Evolutionary conservation across 306 rosid species (phyloP).

Genomic region (Vigna reflexopilosa): DNA sequence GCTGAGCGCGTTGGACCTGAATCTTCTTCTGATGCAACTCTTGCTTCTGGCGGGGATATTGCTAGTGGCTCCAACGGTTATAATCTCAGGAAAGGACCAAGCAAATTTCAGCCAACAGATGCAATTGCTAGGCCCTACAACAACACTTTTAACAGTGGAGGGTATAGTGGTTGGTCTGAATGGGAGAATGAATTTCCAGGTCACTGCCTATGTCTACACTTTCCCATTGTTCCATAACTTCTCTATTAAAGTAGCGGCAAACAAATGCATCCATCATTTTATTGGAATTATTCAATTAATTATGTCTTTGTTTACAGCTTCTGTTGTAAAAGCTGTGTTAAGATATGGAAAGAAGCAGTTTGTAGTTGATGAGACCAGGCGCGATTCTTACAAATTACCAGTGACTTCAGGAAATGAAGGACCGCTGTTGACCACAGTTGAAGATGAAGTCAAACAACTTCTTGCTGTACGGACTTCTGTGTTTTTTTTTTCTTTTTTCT

Average conservation of each 20-base stretch:
- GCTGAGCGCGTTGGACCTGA: conserved; percentile 61
- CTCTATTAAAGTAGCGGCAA: neutral
- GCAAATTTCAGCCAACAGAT: conserved; percentile 60
- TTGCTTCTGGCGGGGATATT: conserved; percentile 74
- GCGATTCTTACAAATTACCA: conserved; percentile 67
- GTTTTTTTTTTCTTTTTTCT: neutral
- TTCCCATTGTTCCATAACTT: conserved; percentile 16
- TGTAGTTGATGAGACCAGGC: conserved; percentile 83
- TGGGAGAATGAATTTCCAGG: conserved; percentile 98
- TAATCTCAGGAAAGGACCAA: conserved; percentile 71
- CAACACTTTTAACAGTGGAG: conserved; percentile 57
- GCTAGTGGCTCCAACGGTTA: conserved; percentile 63
- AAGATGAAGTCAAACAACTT: conserved; percentile 74
- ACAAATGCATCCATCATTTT: conserved; percentile 18
- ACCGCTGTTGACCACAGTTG: conserved; percentile 54
- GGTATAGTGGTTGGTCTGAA: conserved; percentile 68
- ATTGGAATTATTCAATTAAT: conserved; percentile 25
- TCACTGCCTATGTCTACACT: conserved; percentile 26
- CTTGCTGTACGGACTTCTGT: conserved; percentile 58
- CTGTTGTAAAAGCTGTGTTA: conserved; percentile 77
- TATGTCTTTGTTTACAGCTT: conserved; percentile 61
- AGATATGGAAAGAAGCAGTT: conserved; percentile 83
- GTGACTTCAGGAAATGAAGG: conserved; percentile 52
- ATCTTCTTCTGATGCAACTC: conserved; percentile 65
- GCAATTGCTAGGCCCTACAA: conserved; percentile 52